Base-by-base conservation (phyloP, 495 filamentous ascomycete genomes). In the Penicillium dipodomyicola region DNA sequence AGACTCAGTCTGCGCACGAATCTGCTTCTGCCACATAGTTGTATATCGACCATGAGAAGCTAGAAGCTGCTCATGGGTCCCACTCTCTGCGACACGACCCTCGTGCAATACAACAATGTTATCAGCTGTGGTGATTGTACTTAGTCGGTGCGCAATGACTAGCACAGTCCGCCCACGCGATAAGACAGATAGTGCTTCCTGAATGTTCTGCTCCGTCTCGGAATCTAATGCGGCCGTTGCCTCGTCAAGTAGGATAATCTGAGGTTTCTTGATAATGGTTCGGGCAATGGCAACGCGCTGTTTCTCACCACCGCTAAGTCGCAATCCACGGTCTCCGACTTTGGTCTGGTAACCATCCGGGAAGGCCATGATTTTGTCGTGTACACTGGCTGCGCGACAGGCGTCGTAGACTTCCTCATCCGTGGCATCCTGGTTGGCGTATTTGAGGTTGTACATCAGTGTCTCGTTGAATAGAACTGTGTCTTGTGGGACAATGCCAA, bases 251-350 rank as follows among this genome's bases (percentile, higher is more conserved):
- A 95, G 84, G 65, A 95, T 92, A 61, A 95, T 89, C 47, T 84
- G 84, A 4, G 91, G 89, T 61, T 91, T 84, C 72, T 94, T 94
- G 48, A 95, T 78, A 51, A 95, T 92, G 6, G 90, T 91, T 30
- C 91, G 82, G 27, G 90, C 91, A 64, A 95, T 95, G 9, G 90
- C 90, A 32, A 94, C 87, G 17, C 90, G 86, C 70, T 95, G 90
- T 70, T 92, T 92, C 72, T 95, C 90, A 6, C 90, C 90, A 12
- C 90, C 90, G 23, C 87, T 91, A 5, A 95, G 80, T 5, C 90
- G 83, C 14, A 94, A 78, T n/a, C 90, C 90, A 17, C 91, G 87
- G 65, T 95, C 90, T 60, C 90, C 90, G 19, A 95, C 91, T 63
- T 84, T 87, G 14, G 91, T 90, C 14, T 83, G 60, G 65, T 95